Conservation (phyloP, 257 asterid genomes). For the Oldenlandia corymbosa region DNA sequence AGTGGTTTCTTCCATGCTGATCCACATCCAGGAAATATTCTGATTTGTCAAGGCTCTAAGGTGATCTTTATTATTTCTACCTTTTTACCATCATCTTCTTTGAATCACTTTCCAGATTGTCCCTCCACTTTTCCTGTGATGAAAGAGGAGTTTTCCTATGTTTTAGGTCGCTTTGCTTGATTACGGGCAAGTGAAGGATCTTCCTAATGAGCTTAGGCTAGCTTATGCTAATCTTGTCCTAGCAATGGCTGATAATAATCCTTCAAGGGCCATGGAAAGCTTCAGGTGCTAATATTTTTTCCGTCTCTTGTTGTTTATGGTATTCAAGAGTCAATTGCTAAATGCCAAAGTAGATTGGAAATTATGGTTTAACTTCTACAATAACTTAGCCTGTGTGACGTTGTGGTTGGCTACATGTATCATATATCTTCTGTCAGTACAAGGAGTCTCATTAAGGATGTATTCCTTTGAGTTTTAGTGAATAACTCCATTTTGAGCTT, state of each 20-base stretch:
- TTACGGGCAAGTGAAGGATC: slow-evolving; percentile 99
- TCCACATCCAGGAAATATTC: slow-evolving; percentile 98
- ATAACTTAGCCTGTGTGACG: too few species aligned
- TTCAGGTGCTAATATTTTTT: slow-evolving; percentile 56
- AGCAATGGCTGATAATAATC: slow-evolving; percentile 91
- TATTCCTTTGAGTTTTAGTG: too few species aligned
- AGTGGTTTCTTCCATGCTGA: slow-evolving; percentile 99
- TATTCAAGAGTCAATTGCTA: neutral
- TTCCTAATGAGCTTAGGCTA: slow-evolving; percentile 79
- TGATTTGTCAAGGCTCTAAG: slow-evolving; percentile 91
- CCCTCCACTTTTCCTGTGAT: neutral
- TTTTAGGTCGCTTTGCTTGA: slow-evolving; percentile 91
- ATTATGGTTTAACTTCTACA: neutral
- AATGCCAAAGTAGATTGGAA: neutral
- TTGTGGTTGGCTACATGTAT: too few species aligned
- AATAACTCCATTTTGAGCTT: too few species aligned
- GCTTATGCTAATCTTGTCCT: slow-evolving; percentile 87
- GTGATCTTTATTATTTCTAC: slow-evolving; percentile 33
- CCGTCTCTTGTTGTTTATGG: neutral
- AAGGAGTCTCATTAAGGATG: too few species aligned
- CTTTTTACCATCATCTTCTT: slow-evolving; percentile 8
- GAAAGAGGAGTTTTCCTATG: neutral
- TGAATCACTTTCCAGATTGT: neutral
- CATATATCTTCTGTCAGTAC: too few species aligned
- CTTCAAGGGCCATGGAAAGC: slow-evolving; percentile 68